phyloP scores from a whole-genome alignment of 805 yeast genomes.

The Komagataella kurtzmanii region DNA sequence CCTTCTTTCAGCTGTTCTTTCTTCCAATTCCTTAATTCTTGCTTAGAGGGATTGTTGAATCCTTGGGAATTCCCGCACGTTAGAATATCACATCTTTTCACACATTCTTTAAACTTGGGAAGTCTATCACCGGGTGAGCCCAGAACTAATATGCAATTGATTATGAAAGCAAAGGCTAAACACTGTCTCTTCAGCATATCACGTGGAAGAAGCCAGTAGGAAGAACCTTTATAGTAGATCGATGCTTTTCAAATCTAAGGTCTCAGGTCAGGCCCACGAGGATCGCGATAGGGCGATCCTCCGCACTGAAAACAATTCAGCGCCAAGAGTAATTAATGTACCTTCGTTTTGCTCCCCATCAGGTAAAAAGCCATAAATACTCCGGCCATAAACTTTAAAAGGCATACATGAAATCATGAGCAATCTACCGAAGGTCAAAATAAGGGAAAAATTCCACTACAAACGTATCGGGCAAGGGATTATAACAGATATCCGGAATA shows the following conservation, averaged over 20 bases:
- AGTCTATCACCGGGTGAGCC: slow-evolving; percentile 54
- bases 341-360: background rate
- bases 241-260: too few relatives aligned
- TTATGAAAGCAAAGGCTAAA: background rate
- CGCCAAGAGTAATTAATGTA: background rate
- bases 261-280: background rate
- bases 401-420: background rate
- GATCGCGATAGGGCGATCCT: background rate
- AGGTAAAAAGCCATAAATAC: background rate
- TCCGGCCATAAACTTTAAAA: background rate
- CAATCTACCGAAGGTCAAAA: background rate
- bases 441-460: slow-evolving; percentile 7
- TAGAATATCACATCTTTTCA: slow-evolving; percentile 30
- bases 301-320: background rate
- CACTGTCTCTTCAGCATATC: background rate
- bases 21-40: slow-evolving; percentile 7
- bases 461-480: slow-evolving; percentile 34
- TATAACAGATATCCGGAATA: slow-evolving; percentile 29
- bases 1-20: slow-evolving; percentile 20
- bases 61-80: slow-evolving; percentile 16
- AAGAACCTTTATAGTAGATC: background rate
- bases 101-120: slow-evolving; percentile 42
- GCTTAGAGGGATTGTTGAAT: slow-evolving; percentile 11
- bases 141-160: background rate
- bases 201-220: background rate